Evolutionary conservation across 1,284 basidiomycete genomes (phyloP), one percentile per base, ranked within the genome.

Genomic region (Ceratobasidium sp.): DNA sequence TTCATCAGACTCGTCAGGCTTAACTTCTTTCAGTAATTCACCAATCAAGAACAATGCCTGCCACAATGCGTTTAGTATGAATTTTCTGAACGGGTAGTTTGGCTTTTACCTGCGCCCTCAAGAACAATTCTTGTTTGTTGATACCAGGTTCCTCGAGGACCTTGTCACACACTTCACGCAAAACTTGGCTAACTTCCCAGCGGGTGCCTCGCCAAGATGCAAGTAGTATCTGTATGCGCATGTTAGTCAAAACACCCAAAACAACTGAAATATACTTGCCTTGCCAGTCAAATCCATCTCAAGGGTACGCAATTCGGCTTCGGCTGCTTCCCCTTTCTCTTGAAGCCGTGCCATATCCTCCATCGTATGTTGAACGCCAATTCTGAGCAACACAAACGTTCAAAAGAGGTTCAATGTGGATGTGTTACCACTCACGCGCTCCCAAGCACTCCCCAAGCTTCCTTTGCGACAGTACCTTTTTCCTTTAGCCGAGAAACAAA

Each of bases 221-320:
- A 43, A 98, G 89, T 84, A 98, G 89, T 83, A 97, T 95, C 92
- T 94, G 78, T 9, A 43, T 34, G 62, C 9, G 78, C 43, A 9
- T 44, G 51, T 76, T 34, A 77, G 76, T 77, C 56, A 29, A 37
- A 76, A 34, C 43, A 46, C 46, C 8, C 71, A 73, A 44, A 34
- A 49, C n/a, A 43, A 77, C 8, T n/a, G 37, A 40, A 43, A 57
- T 32, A 17, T 3, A 66, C 80, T 37, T 78, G 92, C 90, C 87
- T 97, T 98, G 77, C 95, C 95, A 19, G 95, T 97, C 81, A 99
- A 90, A 81, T 99, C 98, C 87, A 94, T 92, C 83, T 99, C 97
- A 61, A 99, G 85, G 22, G 93, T 92, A 76, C 92, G 89, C 25
- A 97, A 84, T 82, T 97, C 92, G 76, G 96, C 96, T 80, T 95